Evolutionary conservation across 1,284 basidiomycete genomes (phyloP).

Genomic region (Paramarasmius palmivorus): DNA sequence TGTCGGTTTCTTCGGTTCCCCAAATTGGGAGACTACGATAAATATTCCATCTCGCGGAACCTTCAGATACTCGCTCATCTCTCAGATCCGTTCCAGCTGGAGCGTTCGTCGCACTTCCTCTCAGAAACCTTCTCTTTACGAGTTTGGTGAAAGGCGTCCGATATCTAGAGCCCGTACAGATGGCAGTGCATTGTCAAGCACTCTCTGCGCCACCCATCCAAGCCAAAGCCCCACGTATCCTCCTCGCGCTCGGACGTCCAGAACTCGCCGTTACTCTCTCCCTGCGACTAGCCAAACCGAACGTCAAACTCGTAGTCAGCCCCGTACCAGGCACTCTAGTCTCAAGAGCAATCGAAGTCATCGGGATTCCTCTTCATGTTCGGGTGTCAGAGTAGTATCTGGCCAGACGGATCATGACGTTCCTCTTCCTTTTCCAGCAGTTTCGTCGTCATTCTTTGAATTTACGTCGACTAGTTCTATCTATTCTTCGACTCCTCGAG

Average conservation of each 20-base stretch:
- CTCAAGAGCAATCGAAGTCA: conserved; percentile 23
- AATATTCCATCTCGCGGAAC: conserved; percentile 19
- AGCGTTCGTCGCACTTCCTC: neutral
- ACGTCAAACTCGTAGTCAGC: conserved; percentile 10
- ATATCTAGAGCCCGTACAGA: conserved; percentile 3
- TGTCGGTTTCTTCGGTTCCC: conserved; percentile 47
- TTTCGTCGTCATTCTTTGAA: conserved; percentile 10
- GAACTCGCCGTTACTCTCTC: conserved; percentile 32
- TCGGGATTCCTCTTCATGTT: conserved; percentile 17
- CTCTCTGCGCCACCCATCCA: conserved; percentile 6
- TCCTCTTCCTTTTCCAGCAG: conserved; percentile 14
- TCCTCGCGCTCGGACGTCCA: conserved; percentile 4
- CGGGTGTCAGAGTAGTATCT: conserved; percentile 22
- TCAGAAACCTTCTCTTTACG: conserved; percentile 10
- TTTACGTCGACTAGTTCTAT: neutral
- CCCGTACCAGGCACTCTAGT: conserved; percentile 25
- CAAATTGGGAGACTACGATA: conserved; percentile 40
- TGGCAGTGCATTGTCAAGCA: conserved; percentile 16
- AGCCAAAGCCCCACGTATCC: conserved; percentile 11
- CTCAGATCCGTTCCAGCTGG: conserved; percentile 5
- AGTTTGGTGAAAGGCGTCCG: conserved; percentile 12
- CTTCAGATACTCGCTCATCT: conserved; percentile 1
- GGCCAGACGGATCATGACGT: conserved; percentile 16
- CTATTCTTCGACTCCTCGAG: neutral
- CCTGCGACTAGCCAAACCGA: conserved; percentile 20